Evolutionary conservation across 257 asterid species (phyloP).

Genomic region (Salvia rosmarinus): DNA sequence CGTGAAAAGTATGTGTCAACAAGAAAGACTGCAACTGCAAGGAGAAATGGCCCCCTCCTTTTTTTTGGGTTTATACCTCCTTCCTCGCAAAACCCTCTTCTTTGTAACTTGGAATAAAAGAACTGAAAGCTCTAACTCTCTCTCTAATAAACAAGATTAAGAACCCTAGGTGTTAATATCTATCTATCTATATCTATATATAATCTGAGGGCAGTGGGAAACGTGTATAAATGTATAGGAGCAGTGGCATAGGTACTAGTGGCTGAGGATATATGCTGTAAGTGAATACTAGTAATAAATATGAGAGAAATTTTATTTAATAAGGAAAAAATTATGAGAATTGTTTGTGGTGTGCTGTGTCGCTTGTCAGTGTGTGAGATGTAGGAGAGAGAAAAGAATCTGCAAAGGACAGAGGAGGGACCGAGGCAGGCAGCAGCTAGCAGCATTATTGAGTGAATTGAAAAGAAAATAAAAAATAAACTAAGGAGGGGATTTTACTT

Average conservation of each 20-base stretch:
- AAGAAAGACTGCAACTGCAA: conserved; percentile 37
- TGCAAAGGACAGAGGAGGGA: conserved; percentile 40
- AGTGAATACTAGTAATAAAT: conserved; percentile 2
- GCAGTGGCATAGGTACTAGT: conserved; percentile 1
- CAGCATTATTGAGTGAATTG: conserved; percentile 37
- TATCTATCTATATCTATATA: not conserved
- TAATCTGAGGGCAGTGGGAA: not conserved
- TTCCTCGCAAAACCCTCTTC: not conserved
- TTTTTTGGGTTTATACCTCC: conserved; percentile 34
- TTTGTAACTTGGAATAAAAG: conserved; percentile 13
- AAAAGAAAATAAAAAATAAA: not conserved
- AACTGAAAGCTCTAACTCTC: not conserved
- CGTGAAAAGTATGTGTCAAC: conserved; percentile 34
- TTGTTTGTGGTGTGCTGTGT: conserved; percentile 9
- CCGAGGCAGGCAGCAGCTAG: conserved; percentile 33
- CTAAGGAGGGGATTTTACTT: conserved; percentile 29
- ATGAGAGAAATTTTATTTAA: not conserved
- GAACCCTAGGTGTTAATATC: not conserved
- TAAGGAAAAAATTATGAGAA: too few species aligned
- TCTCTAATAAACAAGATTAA: not conserved
- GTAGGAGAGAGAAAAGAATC: conserved; percentile 47
- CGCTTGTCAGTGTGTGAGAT: conserved; percentile 31
- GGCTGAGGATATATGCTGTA: conserved; percentile 14
- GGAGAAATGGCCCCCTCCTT: conserved; percentile 43
- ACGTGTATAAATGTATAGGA: not conserved